A percentile compares a stretch with the other conserved stretches of the same genome.
phyloP scores from a whole-genome alignment of 352 stramenopile genomes.

The Phytophthora tentaculata region DNA sequence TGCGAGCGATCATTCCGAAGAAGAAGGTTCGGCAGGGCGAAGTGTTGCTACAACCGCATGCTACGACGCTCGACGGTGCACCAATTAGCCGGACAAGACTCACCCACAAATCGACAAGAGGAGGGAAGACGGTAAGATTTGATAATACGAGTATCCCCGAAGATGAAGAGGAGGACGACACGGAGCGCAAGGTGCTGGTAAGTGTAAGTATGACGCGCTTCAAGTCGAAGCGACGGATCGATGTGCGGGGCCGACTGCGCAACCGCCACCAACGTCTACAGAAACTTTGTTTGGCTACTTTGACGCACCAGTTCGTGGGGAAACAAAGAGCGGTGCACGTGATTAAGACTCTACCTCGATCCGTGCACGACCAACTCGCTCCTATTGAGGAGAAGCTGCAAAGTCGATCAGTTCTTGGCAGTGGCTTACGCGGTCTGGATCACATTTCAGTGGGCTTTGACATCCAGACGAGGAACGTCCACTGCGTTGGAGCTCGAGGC shows the following conservation, averaged over 20 bases:
- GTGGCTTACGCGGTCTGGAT: slow-evolving; percentile 40
- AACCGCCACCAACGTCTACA: slow-evolving; percentile 54
- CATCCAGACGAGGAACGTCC: slow-evolving; percentile 45
- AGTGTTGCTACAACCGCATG: slow-evolving; percentile 37
- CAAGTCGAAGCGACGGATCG: slow-evolving; percentile 38
- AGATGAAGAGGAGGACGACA: slow-evolving; percentile 16
- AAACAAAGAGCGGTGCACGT: slow-evolving; percentile 60
- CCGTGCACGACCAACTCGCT: slow-evolving; percentile 66
- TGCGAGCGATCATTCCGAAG: slow-evolving; percentile 47
- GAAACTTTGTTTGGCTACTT: slow-evolving; percentile 60
- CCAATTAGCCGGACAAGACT: slow-evolving; percentile 19
- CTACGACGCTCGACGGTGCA: slow-evolving; percentile 32
- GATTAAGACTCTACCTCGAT: slow-evolving; percentile 65
- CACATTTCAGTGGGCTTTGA: slow-evolving; percentile 69
- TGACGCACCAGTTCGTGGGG: slow-evolving; percentile 48
- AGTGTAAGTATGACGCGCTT: slow-evolving; percentile 50
- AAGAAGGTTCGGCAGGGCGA: slow-evolving; percentile 43
- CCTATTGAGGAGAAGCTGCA: slow-evolving; percentile 46
- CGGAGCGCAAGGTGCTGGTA: slow-evolving; percentile 42
- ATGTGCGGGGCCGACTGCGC: slow-evolving; percentile 39
- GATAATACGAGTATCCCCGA: slow-evolving; percentile 28
- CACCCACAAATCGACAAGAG: slow-evolving; percentile 15
- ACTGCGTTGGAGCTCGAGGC: slow-evolving; percentile 34
- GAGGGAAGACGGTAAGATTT: slow-evolving; percentile 26
- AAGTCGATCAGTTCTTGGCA: slow-evolving; percentile 51